Evolutionary conservation across 2,329 filamentous ascomycete genomes (phyloP), one percentile per base, ranked within the genome.

Genomic region (Paraphaeosphaeria minitans): DNA sequence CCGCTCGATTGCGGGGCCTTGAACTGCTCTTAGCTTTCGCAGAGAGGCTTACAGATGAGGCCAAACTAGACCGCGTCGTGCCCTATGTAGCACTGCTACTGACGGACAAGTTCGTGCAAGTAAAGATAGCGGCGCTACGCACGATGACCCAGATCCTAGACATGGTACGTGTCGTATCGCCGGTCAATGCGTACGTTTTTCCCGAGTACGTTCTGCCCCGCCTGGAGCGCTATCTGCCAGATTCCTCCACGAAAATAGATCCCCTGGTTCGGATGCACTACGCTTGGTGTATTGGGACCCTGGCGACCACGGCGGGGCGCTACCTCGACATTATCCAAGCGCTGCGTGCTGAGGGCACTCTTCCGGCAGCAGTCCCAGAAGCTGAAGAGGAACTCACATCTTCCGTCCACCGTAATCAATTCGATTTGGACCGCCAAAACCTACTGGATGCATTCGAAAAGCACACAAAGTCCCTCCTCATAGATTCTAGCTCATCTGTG

Each of bases 251-350:
- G 1, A 65, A 69, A 33, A 83, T 85, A 29, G 89, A 84, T 55
- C 79, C 91, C 0, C 77, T 96, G 21, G 89, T 97, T 13, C 86
- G 95, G 58, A 92, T 93, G 49, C 95, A 93, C 0, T 98, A 98
- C 77, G 95, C 95, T 10, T 92, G 93, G 4, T 97, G 93, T 70
- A 83, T 99, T 24, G 93, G 94, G 2, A 95, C 90, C 47, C 83
- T 99, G 41, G 94, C 95, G 5, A 89, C 89, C 16, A 95, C 92
- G 4, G 93, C 95, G 0, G 87, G 89, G 27, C 85, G 88, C 24
- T 97, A 97, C 66, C 82, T 98, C 6, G 93, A 97, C 64, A 91
- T 97, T 85, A 91, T 96, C 19, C 92, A 95, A 64, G 92, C 93
- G 39, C 82, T 98, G 16, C 85, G 91, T 66, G 89, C 92, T 1